phyloP scores from a whole-genome alignment of 495 filamentous ascomycete genomes.

The Venustampulla echinocandica region DNA sequence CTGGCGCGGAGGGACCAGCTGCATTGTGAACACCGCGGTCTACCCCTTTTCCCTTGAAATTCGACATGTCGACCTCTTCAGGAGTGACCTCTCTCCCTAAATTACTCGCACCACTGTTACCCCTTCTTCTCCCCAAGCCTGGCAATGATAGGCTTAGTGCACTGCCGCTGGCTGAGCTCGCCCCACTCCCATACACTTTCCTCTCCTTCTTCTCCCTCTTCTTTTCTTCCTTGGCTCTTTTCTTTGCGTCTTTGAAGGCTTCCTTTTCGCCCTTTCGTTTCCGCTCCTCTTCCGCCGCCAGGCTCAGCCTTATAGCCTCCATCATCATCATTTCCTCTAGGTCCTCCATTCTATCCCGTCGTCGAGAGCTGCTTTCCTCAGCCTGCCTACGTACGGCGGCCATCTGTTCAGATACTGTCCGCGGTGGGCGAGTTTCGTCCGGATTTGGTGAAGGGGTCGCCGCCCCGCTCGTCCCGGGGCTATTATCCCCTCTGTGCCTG shows the following conservation, averaged over 20 bases:
- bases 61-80: constrained; percentile 25
- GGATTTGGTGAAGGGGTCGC: constrained; percentile 23
- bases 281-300: constrained; percentile 86
- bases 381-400: constrained; percentile 12
- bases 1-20: constrained; percentile 6
- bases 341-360: constrained; percentile 68
- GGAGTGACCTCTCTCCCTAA: constrained; percentile 34
- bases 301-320: constrained; percentile 82
- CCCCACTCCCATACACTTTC: constrained; percentile 38
- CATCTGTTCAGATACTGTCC: constrained; percentile 22
- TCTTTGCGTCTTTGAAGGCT: constrained; percentile 69
- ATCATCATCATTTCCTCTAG: constrained; percentile 98
- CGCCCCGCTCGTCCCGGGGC: constrained; percentile 22
- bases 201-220: constrained; percentile 54
- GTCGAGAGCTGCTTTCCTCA: constrained; percentile 30
- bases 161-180: constrained; percentile 43
- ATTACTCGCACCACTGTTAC: constrained; percentile 46
- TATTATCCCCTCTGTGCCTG: constrained; percentile 19
- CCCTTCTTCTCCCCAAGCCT: constrained; percentile 40
- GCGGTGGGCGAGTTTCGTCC: constrained; percentile 16
- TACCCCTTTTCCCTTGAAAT: constrained; percentile 72
- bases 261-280: constrained; percentile 72
- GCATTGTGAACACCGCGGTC: constrained; percentile 41
- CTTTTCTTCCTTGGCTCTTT: constrained; percentile 72
- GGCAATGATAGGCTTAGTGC: constrained; percentile 38